Conservation (phyloP, 371 early-diverging fungal species). For the Mortierella sp. region DNA sequence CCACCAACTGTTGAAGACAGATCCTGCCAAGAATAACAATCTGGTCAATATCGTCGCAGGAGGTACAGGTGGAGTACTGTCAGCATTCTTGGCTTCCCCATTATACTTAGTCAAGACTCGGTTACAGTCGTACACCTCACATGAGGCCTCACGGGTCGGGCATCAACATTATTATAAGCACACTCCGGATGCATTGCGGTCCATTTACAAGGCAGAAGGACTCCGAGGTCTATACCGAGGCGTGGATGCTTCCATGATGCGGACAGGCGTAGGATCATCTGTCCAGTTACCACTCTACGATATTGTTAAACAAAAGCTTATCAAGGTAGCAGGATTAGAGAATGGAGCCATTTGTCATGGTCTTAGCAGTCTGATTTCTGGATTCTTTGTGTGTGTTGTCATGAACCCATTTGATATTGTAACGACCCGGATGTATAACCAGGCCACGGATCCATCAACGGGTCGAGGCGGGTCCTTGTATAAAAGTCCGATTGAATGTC, state of each 20-base stretch:
- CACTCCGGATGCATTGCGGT: slow-evolving; percentile 63
- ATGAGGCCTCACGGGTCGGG: slow-evolving; percentile 75
- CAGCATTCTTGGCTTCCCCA: slow-evolving; percentile 85
- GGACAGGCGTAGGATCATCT: slow-evolving; percentile 89
- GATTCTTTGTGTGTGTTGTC: slow-evolving; percentile 83
- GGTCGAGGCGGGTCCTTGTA: slow-evolving; percentile 71
- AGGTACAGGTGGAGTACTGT: slow-evolving; percentile 73
- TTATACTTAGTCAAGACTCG: slow-evolving; percentile 91
- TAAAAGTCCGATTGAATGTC: slow-evolving; percentile 79
- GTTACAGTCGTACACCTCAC: slow-evolving; percentile 82
- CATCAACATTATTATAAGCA: slow-evolving; percentile 86
- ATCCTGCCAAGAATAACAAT: not conserved
- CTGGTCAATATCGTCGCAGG: slow-evolving; percentile 2
- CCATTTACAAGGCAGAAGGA: slow-evolving; percentile 71
- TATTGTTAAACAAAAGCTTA: slow-evolving; percentile 70
- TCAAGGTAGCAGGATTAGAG: slow-evolving; percentile 63
- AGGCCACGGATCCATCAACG: slow-evolving; percentile 69
- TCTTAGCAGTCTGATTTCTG: slow-evolving; percentile 78
- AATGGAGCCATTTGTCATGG: slow-evolving; percentile 75
- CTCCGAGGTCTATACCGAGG: slow-evolving; percentile 86
- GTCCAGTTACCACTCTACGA: slow-evolving; percentile 92
- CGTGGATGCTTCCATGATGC: slow-evolving; percentile 83
- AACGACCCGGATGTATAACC: slow-evolving; percentile 93
- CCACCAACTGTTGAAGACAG: slow-evolving; percentile 14
- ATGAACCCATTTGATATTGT: slow-evolving; percentile 98